A percentile compares a stretch with the other conserved stretches of the same genome.
These are phyloP conservation scores for Xylaria venustula DNA, from an alignment of 495 filamentous ascomycete species.

Conservation along the genomic window DNA sequence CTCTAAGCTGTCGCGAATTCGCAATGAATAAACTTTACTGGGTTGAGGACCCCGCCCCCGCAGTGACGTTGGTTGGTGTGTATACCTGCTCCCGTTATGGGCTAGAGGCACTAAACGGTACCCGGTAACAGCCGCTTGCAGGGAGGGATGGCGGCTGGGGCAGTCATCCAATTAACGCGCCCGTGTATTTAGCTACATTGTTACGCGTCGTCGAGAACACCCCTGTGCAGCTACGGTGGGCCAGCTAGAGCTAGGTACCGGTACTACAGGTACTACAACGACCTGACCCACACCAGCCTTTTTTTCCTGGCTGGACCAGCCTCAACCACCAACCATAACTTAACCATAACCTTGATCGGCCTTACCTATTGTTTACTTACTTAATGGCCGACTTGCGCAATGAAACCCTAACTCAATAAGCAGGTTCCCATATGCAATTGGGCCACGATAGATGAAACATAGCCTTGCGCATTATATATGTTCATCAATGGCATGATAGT, in stretches of 20 bases:
- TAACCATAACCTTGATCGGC: not conserved
- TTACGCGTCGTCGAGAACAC: too few relatives aligned
- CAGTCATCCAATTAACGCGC: constrained; percentile 1
- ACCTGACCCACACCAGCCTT: not conserved
- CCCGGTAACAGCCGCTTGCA: too few relatives aligned
- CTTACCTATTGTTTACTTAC: not conserved
- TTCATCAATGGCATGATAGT: not conserved
- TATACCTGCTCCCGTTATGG: not conserved
- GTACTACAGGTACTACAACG: too few relatives aligned
- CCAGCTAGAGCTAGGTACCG: too few relatives aligned
- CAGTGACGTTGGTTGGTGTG: constrained; percentile 4
- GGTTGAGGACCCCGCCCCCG: constrained; percentile 11
- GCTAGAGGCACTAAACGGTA: not conserved
- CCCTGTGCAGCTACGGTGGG: too few relatives aligned
- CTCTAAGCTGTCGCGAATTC: not conserved
- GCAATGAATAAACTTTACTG: not conserved
- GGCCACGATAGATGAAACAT: too few relatives aligned
- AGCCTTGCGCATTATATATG: not conserved
- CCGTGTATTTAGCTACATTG: too few relatives aligned
- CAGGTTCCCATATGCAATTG: too few relatives aligned
- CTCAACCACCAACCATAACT: not conserved
- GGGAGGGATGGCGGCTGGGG: too few relatives aligned
- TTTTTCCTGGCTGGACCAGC: not conserved
- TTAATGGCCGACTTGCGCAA: too few relatives aligned
- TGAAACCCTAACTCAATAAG: not conserved